These are phyloP conservation scores for Cladosporium sphaerospermum DNA, from an alignment of 2,329 filamentous ascomycete genomes.

Conservation along the genomic window DNA sequence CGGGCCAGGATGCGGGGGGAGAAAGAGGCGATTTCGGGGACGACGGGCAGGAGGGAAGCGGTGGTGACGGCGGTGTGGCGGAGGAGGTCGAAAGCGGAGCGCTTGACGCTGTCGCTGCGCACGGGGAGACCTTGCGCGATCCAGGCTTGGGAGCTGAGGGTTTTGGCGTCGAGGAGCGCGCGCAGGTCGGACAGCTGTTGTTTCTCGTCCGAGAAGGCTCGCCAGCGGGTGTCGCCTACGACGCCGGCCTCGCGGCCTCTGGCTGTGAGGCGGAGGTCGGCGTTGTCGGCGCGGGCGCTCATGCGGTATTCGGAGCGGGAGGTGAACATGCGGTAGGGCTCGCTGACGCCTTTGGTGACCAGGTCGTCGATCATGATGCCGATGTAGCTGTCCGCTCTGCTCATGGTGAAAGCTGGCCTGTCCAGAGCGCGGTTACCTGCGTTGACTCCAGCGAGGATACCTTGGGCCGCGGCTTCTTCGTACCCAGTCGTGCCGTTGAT, in stretches of 20 bases:
- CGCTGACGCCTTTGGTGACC: conserved; percentile 90
- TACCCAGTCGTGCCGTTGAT: conserved; percentile 99
- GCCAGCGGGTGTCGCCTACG: conserved; percentile 74
- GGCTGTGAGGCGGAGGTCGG: conserved; percentile 76
- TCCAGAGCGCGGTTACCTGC: conserved; percentile 73
- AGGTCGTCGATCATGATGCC: conserved; percentile 98
- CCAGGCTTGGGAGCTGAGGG: conserved; percentile 61
- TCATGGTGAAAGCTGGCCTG: conserved; percentile 60
- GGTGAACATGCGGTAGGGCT: conserved; percentile 98
- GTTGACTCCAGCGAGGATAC: conserved; percentile 87
- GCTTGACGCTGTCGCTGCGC: conserved; percentile 58
- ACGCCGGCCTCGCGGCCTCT: conserved; percentile 72
- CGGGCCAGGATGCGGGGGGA: conserved; percentile 56
- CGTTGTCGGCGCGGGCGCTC: conserved; percentile 87
- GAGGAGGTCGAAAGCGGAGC: conserved; percentile 74
- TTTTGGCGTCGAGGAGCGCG: conserved; percentile 51
- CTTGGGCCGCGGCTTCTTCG: conserved; percentile 93
- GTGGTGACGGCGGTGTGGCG: conserved; percentile 58
- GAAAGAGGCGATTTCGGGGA: conserved; percentile 54
- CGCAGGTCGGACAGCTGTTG: conserved; percentile 63
- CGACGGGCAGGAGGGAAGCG: conserved; percentile 48
- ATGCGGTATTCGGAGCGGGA: conserved; percentile 92
- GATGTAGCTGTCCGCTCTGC: conserved; percentile 86
- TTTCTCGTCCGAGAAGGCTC: conserved; percentile 58
- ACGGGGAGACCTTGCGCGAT: conserved; percentile 62